These are phyloP conservation scores for Mycena vulgaris DNA, from an alignment of 768 basidiomycete species.

Conservation along the genomic window DNA sequence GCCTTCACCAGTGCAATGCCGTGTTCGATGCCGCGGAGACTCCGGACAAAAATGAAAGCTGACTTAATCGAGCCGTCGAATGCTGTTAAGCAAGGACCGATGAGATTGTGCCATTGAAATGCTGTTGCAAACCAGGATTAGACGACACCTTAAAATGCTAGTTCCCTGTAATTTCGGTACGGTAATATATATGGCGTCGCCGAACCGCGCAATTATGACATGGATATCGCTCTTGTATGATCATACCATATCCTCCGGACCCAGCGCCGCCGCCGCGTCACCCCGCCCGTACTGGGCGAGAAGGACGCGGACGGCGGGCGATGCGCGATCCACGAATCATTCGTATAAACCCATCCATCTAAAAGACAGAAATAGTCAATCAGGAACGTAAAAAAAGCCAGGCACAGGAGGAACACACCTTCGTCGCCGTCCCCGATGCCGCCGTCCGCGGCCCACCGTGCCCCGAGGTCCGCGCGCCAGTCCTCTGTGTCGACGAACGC, in stretches of 20 bases:
- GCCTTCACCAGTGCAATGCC: no score
- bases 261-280: conserved; percentile 83
- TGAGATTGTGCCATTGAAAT: no score
- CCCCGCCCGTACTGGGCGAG: conserved; percentile 57
- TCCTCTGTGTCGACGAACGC: conserved; percentile 82
- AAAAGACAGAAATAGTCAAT: neutral
- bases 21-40: no score
- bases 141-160: neutral
- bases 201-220: conserved; percentile 2
- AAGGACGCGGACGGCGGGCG: conserved; percentile 51
- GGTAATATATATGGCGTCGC: no score
- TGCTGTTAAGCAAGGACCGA: no score
- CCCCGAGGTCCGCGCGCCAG: conserved; percentile 79
- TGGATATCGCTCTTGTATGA: conserved; percentile 31
- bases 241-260: conserved; percentile 76
- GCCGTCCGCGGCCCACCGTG: conserved; percentile 66
- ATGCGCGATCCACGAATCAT: conserved; percentile 80
- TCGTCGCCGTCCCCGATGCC: conserved; percentile 42
- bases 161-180: neutral
- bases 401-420: conserved; percentile 34
- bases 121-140: neutral
- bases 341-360: conserved; percentile 90
- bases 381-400: neutral
- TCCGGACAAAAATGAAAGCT: no score
- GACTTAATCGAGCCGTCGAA: no score